Percentiles rank a stretch among this genome's conserved stretches.
Conservation (phyloP, 306 rosid species). For the Psophocarpus tetragonolobus region DNA sequence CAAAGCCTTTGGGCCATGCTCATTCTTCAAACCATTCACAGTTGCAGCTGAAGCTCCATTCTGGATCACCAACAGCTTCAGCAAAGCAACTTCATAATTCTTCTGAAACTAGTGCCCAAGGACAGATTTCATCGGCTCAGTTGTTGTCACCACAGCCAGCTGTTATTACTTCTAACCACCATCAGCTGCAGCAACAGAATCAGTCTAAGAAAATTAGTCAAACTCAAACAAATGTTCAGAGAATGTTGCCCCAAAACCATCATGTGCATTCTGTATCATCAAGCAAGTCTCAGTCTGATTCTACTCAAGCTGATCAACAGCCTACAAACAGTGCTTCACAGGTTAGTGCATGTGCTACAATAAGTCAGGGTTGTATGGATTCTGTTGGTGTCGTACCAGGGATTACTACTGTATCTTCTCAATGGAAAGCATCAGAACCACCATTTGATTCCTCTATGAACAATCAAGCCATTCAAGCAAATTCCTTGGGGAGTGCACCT, state of each 20-base stretch:
- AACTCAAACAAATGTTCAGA: constrained; percentile 59
- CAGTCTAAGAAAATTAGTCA: constrained; percentile 65
- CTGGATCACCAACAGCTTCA: constrained; percentile 49
- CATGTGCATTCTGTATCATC: constrained; percentile 54
- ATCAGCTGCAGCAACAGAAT: constrained; percentile 42
- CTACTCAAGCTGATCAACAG: constrained; percentile 56
- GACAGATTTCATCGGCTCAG: constrained; percentile 57
- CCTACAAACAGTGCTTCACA: constrained; percentile 47
- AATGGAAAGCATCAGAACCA: constrained; percentile 66
- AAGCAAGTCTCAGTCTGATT: constrained; percentile 52
- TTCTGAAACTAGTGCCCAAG: constrained; percentile 58
- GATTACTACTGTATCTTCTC: constrained; percentile 51
- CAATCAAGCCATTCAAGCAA: constrained; percentile 47
- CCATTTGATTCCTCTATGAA: constrained; percentile 54
- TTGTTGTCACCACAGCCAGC: constrained; percentile 42
- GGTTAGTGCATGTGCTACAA: constrained; percentile 46
- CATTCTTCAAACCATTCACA: constrained; percentile 64
- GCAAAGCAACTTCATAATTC: constrained; percentile 61
- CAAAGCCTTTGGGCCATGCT: constrained; percentile 55
- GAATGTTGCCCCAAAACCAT: constrained; percentile 54
- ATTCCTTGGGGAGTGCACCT: constrained; percentile 53
- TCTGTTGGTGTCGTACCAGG: constrained; percentile 43
- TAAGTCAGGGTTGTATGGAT: constrained; percentile 50
- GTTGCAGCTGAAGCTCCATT: constrained; percentile 56
- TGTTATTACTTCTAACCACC: constrained; percentile 49